A percentile compares a stretch with the other conserved stretches of the same genome.
Conservation (phyloP, 345 rosid species). For the Rhizophora mangle region DNA sequence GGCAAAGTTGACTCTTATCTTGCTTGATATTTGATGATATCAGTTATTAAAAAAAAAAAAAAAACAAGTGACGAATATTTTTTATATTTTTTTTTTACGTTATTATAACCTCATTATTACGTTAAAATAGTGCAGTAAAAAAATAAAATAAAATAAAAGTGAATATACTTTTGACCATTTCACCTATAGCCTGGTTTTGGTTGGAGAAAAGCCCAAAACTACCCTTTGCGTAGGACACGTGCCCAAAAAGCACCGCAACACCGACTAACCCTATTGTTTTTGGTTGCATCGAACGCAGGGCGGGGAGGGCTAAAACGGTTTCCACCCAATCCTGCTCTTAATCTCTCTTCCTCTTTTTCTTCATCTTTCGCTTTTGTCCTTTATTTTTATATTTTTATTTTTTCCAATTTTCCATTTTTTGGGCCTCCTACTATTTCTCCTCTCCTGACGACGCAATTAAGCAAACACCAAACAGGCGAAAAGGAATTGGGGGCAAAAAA, state of each 20-base stretch:
- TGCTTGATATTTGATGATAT: no score
- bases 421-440: background rate
- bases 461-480: background rate
- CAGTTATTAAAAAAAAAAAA: no score
- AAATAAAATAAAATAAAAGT: no score
- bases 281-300: no score
- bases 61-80: no score
- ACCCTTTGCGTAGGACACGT: background rate
- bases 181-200: background rate
- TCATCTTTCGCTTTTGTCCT: background rate
- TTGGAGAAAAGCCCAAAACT: background rate
- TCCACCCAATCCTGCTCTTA: background rate
- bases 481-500: no score
- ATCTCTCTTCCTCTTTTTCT: background rate
- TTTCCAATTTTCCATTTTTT: no score
- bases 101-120: no score
- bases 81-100: no score
- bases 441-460: constrained; percentile 3
- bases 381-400: background rate
- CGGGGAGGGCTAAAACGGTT: background rate
- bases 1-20: no score
- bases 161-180: no score
- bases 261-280: background rate
- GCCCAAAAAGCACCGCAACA: background rate
- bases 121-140: no score